Conservation (phyloP, 2,329 filamentous ascomycete species). For the Colletotrichum karsti region DNA sequence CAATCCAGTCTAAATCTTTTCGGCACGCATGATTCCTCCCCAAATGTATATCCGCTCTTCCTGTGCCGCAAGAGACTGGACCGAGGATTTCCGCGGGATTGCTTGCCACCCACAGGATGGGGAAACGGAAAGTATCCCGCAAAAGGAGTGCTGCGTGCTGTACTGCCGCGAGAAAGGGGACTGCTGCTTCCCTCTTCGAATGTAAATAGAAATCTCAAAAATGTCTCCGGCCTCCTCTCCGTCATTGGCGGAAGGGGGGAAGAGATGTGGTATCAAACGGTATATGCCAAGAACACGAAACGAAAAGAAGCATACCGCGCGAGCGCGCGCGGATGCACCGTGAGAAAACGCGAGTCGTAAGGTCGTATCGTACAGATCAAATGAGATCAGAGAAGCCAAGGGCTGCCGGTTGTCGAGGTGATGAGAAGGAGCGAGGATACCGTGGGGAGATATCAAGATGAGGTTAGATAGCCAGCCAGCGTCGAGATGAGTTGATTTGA, state of each 20-base stretch:
- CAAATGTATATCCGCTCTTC: neutral
- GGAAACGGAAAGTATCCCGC: neutral
- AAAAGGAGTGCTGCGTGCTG: constrained; percentile 2
- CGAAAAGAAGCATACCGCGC: constrained; percentile 11
- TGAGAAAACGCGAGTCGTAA: constrained; percentile 30
- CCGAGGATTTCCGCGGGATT: too few species aligned
- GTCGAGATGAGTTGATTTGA: neutral
- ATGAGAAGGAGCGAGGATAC: neutral
- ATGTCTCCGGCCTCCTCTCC: neutral
- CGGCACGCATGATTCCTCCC: neutral
- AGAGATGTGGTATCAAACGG: constrained; percentile 28
- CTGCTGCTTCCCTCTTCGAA: neutral
- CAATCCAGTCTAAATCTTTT: neutral
- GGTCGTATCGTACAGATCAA: constrained; percentile 27
- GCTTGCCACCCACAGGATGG: neutral
- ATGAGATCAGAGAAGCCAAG: neutral
- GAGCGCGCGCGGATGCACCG: neutral
- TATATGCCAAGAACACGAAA: constrained; percentile 27
- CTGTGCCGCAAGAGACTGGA: neutral
- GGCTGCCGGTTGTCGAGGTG: neutral
- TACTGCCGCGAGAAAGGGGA: neutral
- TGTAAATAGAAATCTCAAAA: constrained; percentile 2
- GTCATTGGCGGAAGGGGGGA: neutral
- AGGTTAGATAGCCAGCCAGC: constrained; percentile 13
- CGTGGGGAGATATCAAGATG: neutral